These are phyloP conservation scores for Coemansia sp. DNA, from an alignment of 371 early-diverging fungal species.

Conservation along the genomic window DNA sequence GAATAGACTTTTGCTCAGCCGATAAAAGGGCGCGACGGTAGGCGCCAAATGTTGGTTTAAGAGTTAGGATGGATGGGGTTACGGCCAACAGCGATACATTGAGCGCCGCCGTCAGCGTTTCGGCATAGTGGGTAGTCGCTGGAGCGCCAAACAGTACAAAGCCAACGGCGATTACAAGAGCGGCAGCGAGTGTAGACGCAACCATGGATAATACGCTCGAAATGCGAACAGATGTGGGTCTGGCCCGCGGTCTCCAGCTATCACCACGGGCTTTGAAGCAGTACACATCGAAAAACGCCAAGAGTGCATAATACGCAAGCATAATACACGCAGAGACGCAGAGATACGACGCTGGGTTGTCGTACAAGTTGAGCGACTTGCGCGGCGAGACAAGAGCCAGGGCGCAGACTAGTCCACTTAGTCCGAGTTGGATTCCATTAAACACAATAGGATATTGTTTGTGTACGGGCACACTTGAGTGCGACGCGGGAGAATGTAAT, in stretches of 20 bases:
- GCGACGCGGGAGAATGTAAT: background rate
- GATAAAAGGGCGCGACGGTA: slow-evolving; percentile 38
- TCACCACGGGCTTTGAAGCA: slow-evolving; percentile 24
- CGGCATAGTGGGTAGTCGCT: slow-evolving; percentile 18
- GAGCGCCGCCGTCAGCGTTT: slow-evolving; percentile 35
- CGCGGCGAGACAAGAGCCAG: slow-evolving; percentile 39
- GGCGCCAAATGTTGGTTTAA: slow-evolving; percentile 10
- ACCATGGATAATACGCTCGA: slow-evolving; percentile 9
- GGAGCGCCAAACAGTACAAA: slow-evolving; percentile 49
- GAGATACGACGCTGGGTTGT: slow-evolving; percentile 32
- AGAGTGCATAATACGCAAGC: slow-evolving; percentile 37
- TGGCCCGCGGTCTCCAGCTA: background rate
- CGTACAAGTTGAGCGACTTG: slow-evolving; percentile 39
- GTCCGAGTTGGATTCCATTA: slow-evolving; percentile 43
- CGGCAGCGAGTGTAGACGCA: slow-evolving; percentile 11
- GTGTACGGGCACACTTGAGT: slow-evolving; percentile 7
- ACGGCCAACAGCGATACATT: slow-evolving; percentile 38
- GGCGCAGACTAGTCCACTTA: slow-evolving; percentile 39
- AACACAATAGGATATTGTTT: slow-evolving; percentile 42
- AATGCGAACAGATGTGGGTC: slow-evolving; percentile 5
- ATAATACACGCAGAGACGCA: slow-evolving; percentile 22
- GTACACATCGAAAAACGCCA: slow-evolving; percentile 42
- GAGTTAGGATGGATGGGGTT: slow-evolving; percentile 40
- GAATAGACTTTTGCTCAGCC: slow-evolving; percentile 16
- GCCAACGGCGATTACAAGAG: slow-evolving; percentile 3